Percentiles rank a stretch among this genome's conserved stretches.
These are phyloP conservation scores for Alternaria brassicicola DNA, from an alignment of 2,329 filamentous ascomycete genomes.

Conservation along the genomic window DNA sequence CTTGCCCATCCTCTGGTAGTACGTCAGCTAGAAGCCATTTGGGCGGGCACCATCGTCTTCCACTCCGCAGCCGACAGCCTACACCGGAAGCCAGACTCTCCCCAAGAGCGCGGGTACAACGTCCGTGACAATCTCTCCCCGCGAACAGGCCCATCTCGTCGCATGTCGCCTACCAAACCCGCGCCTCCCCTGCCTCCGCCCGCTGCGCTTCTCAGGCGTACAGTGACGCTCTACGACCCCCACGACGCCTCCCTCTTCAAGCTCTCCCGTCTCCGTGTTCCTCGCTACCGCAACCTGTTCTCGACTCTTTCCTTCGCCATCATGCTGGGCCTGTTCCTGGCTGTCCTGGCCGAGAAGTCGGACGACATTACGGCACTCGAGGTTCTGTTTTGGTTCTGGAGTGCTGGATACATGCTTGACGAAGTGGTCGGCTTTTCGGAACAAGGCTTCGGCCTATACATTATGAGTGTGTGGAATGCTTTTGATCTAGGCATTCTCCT, in stretches of 20 bases:
- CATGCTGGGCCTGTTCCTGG: slow-evolving; percentile 82
- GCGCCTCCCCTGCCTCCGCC: slow-evolving; percentile 30
- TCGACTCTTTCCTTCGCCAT: slow-evolving; percentile 87
- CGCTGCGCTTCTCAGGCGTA: slow-evolving; percentile 64
- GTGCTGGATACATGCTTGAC: slow-evolving; percentile 94
- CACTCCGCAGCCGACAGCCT: slow-evolving; percentile 86
- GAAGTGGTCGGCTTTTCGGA: slow-evolving; percentile 96
- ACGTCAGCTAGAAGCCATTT: slow-evolving; percentile 94
- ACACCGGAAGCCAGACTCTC: slow-evolving; percentile 65
- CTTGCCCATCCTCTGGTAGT: slow-evolving; percentile 89
- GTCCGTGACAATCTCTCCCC: slow-evolving; percentile 36
- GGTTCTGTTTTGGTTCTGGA: slow-evolving; percentile 96
- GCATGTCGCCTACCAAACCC: slow-evolving; percentile 32
- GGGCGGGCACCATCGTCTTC: slow-evolving; percentile 94
- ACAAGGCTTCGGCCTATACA: slow-evolving; percentile 93
- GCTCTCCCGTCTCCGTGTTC: slow-evolving; percentile 85
- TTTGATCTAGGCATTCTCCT: slow-evolving; percentile 91
- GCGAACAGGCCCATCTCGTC: slow-evolving; percentile 39
- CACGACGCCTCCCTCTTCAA: slow-evolving; percentile 90
- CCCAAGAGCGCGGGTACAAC: slow-evolving; percentile 29
- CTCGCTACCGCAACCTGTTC: slow-evolving; percentile 87
- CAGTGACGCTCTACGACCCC: slow-evolving; percentile 88
- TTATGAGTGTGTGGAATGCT: slow-evolving; percentile 97
- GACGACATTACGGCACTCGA: slow-evolving; percentile 83
- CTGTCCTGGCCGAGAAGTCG: slow-evolving; percentile 77